phyloP scores from a whole-genome alignment of 148 eudicot genomes.

The Linanthus parryae region DNA sequence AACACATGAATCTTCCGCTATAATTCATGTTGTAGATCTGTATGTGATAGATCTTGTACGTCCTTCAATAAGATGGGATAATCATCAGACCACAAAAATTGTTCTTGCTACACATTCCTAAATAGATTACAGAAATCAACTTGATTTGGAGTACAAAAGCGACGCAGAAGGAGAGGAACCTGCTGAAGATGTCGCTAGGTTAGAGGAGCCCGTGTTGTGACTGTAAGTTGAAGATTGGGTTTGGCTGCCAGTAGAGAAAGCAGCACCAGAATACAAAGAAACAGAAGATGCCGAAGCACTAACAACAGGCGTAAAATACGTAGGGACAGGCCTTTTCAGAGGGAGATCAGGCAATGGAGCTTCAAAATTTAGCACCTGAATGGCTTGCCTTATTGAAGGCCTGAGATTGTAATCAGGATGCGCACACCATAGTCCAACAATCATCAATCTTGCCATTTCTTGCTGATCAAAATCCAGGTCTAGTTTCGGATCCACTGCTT shows the following conservation, averaged over 20 bases:
- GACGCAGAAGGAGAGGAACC: neutral
- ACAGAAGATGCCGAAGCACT: neutral
- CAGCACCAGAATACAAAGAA: neutral
- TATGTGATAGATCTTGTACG: no score
- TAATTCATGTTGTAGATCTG: no score
- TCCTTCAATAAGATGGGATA: no score
- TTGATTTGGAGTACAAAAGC: neutral
- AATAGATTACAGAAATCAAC: no score
- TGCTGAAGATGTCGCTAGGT: neutral
- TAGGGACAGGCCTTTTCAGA: slow-evolving; percentile 2
- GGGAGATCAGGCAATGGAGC: slow-evolving; percentile 20
- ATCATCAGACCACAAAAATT: no score
- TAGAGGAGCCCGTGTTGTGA: slow-evolving; percentile 6
- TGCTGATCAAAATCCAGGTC: slow-evolving; percentile 10
- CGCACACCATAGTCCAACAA: slow-evolving; percentile 27
- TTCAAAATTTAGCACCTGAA: slow-evolving; percentile 20
- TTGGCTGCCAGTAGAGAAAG: neutral
- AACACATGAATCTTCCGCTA: no score
- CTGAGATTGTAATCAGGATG: slow-evolving; percentile 19
- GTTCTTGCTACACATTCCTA: no score
- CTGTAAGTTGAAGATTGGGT: neutral
- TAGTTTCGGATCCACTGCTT: slow-evolving; percentile 13
- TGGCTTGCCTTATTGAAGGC: slow-evolving; percentile 19
- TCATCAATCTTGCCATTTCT: slow-evolving; percentile 12
- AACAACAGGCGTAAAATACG: neutral